A percentile compares a stretch with the other conserved stretches of the same genome.
Conservation (phyloP, 805 yeast species). For the Yamadazyma nakazawae region DNA sequence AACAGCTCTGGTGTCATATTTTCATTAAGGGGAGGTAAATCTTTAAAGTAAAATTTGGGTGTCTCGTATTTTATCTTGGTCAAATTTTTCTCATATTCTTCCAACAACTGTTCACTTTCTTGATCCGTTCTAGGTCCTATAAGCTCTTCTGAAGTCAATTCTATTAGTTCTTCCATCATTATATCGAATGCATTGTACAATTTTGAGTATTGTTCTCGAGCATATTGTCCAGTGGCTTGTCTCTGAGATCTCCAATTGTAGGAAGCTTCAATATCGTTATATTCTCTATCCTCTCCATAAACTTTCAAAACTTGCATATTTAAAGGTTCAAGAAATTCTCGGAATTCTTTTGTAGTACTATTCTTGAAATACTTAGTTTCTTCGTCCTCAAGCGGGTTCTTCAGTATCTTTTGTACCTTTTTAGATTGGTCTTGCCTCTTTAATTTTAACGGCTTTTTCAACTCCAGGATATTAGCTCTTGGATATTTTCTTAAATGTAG, state of each 20-base stretch:
- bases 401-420: slow-evolving; percentile 15
- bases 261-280: slow-evolving; percentile 23
- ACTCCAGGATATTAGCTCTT: background rate
- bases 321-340: slow-evolving; percentile 34
- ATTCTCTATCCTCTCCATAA: slow-evolving; percentile 21
- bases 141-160: slow-evolving; percentile 29
- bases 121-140: slow-evolving; percentile 17
- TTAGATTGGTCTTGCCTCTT: slow-evolving; percentile 27
- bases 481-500: background rate
- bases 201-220: slow-evolving; percentile 18
- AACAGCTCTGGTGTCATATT: slow-evolving; percentile 27
- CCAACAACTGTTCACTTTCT: slow-evolving; percentile 9
- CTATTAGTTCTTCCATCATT: slow-evolving; percentile 31
- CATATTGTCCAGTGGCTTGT: slow-evolving; percentile 3
- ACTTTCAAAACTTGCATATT: slow-evolving; percentile 31
- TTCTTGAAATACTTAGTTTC: background rate
- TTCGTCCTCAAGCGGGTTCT: background rate
- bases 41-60: slow-evolving; percentile 25
- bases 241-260: slow-evolving; percentile 24
- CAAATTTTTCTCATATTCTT: slow-evolving; percentile 19
- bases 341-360: slow-evolving; percentile 4
- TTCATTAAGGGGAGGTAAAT: slow-evolving; percentile 31
- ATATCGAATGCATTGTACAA: slow-evolving; percentile 28
- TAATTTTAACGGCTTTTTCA: background rate
- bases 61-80: slow-evolving; percentile 12